Evolutionary conservation across 495 filamentous ascomycete genomes (phyloP), one percentile per base, ranked within the genome.

Genomic region (Penicillium robsamsonii): DNA sequence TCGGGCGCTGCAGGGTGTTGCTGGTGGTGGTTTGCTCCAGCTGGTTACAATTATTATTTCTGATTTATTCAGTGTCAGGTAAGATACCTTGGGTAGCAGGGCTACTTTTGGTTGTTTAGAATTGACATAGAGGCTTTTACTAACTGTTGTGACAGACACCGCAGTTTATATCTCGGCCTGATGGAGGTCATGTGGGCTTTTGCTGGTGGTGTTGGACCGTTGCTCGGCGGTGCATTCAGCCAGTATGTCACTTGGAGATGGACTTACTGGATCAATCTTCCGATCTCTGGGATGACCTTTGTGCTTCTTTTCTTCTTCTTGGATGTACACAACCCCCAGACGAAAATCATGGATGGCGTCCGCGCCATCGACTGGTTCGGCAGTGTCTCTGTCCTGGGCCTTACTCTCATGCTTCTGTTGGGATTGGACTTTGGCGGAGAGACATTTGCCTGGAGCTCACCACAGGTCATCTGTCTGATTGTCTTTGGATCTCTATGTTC

Each of bases 331-430:
- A 84, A 85, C 48, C 82, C 84, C 3, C 70, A 74, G 51, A 87
- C 84, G 0, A 70, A 71, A 6, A 66, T 86, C 11, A 17, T 69
- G 22, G 79, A 83, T 0, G 92, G 91, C 0, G 70, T 95, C 17
- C 85, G 83, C 51, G 87, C 88, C 1, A 86, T 93, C 15, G 89
- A 94, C 66, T 92, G 88, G 87, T 69, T 82, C 31, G 90, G 90
- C 2, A 84, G 82, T 11, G 45, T 89, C 18, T 81, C 81, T 3
- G 83, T 94, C 49, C 77, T 92, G 6, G 85, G 82, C 11, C 83
- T 86, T 8, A 89, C 87, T 0, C 65, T 93, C 43, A 89, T 93
- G 83, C 68, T 96, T 33, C 75, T 95, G 3, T 79, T 93, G 4
- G 90, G 86, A 2, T 76, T 95, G 15, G 84, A 91, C 61, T 86